Conservation (phyloP, 2,329 filamentous ascomycete species). For the Endoconidiophora polonica region DNA sequence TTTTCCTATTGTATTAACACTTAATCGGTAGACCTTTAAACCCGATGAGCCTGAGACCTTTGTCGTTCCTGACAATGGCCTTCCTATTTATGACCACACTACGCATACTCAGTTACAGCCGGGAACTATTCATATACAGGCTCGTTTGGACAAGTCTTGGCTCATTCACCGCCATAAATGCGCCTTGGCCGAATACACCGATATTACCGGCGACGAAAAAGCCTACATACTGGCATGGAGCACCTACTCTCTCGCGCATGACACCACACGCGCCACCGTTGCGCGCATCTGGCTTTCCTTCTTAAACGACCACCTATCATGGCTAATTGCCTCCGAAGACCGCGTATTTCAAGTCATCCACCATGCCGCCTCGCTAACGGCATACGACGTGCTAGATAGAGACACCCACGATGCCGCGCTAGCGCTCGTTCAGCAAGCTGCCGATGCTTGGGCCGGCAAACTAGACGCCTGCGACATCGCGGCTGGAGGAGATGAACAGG, state of each 20-base stretch:
- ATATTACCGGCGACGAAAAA: conserved; percentile 36
- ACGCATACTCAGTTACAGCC: conserved; percentile 35
- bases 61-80: conserved; percentile 30
- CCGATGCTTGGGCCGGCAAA: neutral
- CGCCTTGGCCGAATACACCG: conserved; percentile 38
- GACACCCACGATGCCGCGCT: conserved; percentile 27
- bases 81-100: conserved; percentile 37
- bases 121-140: conserved; percentile 27
- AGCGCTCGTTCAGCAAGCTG: conserved; percentile 26
- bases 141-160: conserved; percentile 34
- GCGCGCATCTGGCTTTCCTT: conserved; percentile 36
- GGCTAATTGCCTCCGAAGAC: conserved; percentile 32
- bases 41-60: conserved; percentile 18
- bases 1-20: neutral
- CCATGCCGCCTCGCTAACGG: conserved; percentile 34
- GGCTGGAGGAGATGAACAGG: neutral
- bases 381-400: conserved; percentile 30
- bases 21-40: neutral
- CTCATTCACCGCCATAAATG: conserved; percentile 42
- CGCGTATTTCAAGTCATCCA: conserved; percentile 39
- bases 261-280: conserved; percentile 34
- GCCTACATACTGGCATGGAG: conserved; percentile 45
- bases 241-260: conserved; percentile 33
- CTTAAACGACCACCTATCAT: conserved; percentile 30
- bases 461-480: neutral